Base-by-base conservation (phyloP, 345 rosid species). In the Ceriops tagal region DNA sequence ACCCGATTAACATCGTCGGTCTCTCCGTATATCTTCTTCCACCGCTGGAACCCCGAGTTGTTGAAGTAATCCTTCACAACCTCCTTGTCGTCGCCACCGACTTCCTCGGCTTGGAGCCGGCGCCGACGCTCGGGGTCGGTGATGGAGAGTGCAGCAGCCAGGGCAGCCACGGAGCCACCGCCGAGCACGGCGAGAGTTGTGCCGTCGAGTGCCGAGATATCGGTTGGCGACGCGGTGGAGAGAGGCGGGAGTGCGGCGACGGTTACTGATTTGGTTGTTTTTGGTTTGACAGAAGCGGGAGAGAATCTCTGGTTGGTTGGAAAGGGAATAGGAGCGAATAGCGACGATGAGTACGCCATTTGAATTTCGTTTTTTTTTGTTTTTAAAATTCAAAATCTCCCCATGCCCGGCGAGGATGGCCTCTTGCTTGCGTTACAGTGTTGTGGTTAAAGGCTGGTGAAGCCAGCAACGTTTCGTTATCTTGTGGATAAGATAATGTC, bases 11-110 rank as follows among this genome's bases (percentile, higher is more conserved):
- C 96, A 34, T 95, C 99, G 39, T 88, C 96, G 0, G 91, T 87
- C 79, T 88, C 96, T 1, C 93, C 96, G 61, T 95, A 88, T n/a
- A 91, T 95, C 84, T 88, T 91, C 86, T 78, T 83, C 97, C 99
- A 89, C 71, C 99, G 78, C 83, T 91, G 90, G 76, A 93, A 91
- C 2, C 98, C 97, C 0, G 92, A 76, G 71, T 85, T 89, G 68
- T 91, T 91, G 83, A 89, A 91, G 79, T 91, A 95, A 77, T 95
- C 96, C 69, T 78, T 86, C 75, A 89, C 99, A 3, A 91, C 99
- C 59, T 95, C 97, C 82, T 89, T 91, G 69, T 91, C 97, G 6
- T 86, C 92, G 19, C 97, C 97, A 0, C 97, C 96, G 19, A 91
- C 97, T 67, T 93, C 96, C 78, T 87, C 96, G 35, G 98, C 96